phyloP scores from a whole-genome alignment of 2,329 filamentous ascomycete genomes.

The Penicillium sp. region DNA sequence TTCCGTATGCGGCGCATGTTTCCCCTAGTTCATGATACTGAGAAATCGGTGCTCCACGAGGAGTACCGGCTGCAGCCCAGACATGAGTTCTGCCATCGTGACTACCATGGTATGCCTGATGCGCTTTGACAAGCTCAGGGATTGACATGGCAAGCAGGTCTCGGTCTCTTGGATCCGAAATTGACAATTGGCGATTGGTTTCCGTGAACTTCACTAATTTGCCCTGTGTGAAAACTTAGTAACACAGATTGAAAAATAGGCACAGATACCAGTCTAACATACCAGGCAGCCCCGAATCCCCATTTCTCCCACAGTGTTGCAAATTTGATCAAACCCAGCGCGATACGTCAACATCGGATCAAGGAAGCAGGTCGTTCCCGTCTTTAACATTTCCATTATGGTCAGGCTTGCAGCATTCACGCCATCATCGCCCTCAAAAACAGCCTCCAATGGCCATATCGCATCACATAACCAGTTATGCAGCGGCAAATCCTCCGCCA shows the following conservation, averaged over 20 bases:
- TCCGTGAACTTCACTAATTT: conserved; percentile 26
- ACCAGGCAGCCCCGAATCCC: conserved; percentile 35
- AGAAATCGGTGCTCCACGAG: conserved; percentile 41
- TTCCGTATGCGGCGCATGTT: conserved; percentile 36
- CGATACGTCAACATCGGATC: conserved; percentile 37
- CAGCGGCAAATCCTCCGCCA: conserved; percentile 29
- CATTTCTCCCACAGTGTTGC: conserved; percentile 32
- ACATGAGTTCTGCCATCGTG: conserved; percentile 52
- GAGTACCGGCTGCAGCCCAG: conserved; percentile 49
- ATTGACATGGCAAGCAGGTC: conserved; percentile 32
- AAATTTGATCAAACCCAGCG: conserved; percentile 30
- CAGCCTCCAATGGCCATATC: conserved; percentile 39
- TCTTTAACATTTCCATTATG: conserved; percentile 40
- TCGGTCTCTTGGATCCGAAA: conserved; percentile 29
- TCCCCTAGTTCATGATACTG: conserved; percentile 40
- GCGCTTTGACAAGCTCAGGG: conserved; percentile 20
- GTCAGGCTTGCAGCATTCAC: conserved; percentile 34
- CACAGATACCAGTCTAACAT: background rate
- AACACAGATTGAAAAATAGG: background rate
- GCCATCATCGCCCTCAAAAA: conserved; percentile 36
- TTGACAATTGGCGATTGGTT: conserved; percentile 27
- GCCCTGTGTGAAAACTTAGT: background rate
- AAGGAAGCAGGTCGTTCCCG: conserved; percentile 40
- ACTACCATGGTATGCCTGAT: conserved; percentile 17
- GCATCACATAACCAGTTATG: conserved; percentile 35